Percentiles rank a stretch among this genome's conserved stretches.
Evolutionary conservation across 768 basidiomycete species (phyloP).

Genomic region (Piloderma croceum): DNA sequence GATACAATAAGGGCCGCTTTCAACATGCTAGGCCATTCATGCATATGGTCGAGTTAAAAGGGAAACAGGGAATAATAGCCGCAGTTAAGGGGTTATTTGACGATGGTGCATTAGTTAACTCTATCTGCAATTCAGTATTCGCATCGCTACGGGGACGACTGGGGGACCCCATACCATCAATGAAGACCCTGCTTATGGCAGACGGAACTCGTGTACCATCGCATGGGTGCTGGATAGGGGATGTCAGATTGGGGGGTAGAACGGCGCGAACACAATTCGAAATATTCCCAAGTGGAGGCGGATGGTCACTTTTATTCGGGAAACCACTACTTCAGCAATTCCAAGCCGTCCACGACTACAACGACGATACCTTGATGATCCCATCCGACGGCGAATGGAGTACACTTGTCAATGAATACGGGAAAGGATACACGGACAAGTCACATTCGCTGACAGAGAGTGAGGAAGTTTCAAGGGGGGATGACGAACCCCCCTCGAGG

Average conservation of each 20-base stretch:
- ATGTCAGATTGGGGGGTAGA: slow-evolving; percentile 5
- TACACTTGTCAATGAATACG: background rate
- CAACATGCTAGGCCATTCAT: too few relatives aligned
- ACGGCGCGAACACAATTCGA: slow-evolving; percentile 5
- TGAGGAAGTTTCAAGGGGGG: background rate
- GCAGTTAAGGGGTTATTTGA: slow-evolving; percentile 8
- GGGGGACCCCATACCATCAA: background rate
- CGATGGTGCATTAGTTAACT: slow-evolving; percentile 10
- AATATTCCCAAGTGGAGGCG: slow-evolving; percentile 16
- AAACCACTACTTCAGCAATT: slow-evolving; percentile 22
- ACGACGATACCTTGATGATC: slow-evolving; percentile 7
- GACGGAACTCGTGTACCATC: slow-evolving; percentile 10
- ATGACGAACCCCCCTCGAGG: background rate
- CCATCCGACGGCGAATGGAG: too few relatives aligned
- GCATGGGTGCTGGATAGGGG: slow-evolving; percentile 9
- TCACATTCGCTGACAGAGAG: background rate
- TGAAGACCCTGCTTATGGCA: slow-evolving; percentile 13
- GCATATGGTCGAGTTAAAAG: too few relatives aligned
- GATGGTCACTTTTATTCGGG: slow-evolving; percentile 25
- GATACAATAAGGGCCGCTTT: too few relatives aligned
- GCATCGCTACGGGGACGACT: background rate
- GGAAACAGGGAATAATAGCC: background rate
- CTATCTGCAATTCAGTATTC: slow-evolving; percentile 5
- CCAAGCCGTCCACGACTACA: slow-evolving; percentile 22
- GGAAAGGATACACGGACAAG: background rate